phyloP scores from a whole-genome alignment of 441 rosid genomes.

The Croton setiger region DNA sequence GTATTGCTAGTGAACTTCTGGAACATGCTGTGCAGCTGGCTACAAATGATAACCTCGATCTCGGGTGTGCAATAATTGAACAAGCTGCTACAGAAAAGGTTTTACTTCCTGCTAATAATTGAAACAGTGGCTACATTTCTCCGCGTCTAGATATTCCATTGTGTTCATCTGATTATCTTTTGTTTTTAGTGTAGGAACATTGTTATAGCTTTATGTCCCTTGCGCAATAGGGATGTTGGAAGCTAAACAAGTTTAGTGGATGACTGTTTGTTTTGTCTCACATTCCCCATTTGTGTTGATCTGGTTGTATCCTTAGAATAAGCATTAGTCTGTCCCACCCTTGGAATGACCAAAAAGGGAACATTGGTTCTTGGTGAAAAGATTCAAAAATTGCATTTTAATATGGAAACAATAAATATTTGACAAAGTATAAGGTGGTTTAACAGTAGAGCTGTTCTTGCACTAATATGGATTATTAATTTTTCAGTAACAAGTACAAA shows the following conservation, averaged over 20 bases:
- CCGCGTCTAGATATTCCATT: neutral
- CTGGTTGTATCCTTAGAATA: too few relatives aligned
- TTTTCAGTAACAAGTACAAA: neutral
- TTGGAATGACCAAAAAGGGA: too few relatives aligned
- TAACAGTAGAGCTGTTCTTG: neutral
- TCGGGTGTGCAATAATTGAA: slow-evolving; percentile 97
- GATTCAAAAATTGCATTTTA: too few relatives aligned
- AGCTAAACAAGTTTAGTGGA: too few relatives aligned
- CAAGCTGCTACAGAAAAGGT: slow-evolving; percentile 99
- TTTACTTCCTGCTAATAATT: slow-evolving; percentile 13
- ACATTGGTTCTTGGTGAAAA: too few relatives aligned
- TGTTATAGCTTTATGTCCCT: too few relatives aligned
- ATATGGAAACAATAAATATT: too few relatives aligned
- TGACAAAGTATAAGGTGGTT: neutral
- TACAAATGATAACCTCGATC: slow-evolving; percentile 98
- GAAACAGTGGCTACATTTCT: neutral
- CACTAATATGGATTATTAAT: neutral
- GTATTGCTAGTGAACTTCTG: slow-evolving; percentile 55
- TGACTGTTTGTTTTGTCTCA: too few relatives aligned
- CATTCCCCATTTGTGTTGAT: too few relatives aligned
- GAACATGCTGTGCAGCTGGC: slow-evolving; percentile 97
- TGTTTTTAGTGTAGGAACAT: neutral
- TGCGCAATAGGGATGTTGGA: too few relatives aligned
- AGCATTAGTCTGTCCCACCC: too few relatives aligned
- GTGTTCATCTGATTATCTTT: too few relatives aligned